phyloP scores from a whole-genome alignment of 2,329 filamentous ascomycete species.

The Geosmithia putterillii region DNA sequence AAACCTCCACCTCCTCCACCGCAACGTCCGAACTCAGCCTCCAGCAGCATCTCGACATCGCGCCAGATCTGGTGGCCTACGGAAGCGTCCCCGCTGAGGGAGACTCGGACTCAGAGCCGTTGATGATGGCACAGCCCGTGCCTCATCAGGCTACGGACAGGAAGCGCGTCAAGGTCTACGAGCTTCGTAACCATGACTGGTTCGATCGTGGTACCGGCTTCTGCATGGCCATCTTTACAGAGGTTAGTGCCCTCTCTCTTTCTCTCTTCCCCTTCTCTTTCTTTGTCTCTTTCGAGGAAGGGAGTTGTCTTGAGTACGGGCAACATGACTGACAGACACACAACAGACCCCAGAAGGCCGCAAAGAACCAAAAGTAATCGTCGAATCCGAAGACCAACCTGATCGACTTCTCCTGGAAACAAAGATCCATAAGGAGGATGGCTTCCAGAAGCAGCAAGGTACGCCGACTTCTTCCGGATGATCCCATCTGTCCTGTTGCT shows the following conservation, averaged over 20 bases:
- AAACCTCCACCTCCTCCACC: no score
- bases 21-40: slow-evolving; percentile 42
- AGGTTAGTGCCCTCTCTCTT: slow-evolving; percentile 40
- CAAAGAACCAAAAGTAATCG: slow-evolving; percentile 78
- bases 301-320: not conserved
- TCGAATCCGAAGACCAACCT: slow-evolving; percentile 88
- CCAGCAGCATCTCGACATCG: slow-evolving; percentile 46
- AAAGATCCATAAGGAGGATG: slow-evolving; percentile 83
- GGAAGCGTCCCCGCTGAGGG: slow-evolving; percentile 31
- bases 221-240: slow-evolving; percentile 65
- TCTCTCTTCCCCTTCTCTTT: not conserved
- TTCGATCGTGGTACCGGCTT: slow-evolving; percentile 95
- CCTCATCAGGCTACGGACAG: slow-evolving; percentile 55
- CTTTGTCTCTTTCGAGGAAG: no score
- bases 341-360: slow-evolving; percentile 43
- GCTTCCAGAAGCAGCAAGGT: slow-evolving; percentile 97
- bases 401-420: slow-evolving; percentile 77
- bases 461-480: slow-evolving; percentile 22
- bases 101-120: slow-evolving; percentile 40
- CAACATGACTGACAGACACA: slow-evolving; percentile 1
- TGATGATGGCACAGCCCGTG: slow-evolving; percentile 62
- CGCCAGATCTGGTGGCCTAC: slow-evolving; percentile 38
- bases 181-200: slow-evolving; percentile 98
- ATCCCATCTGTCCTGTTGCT: no score
- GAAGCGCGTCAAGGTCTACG: slow-evolving; percentile 94